Evolutionary conservation across 164 flowering plant genomes (phyloP), one percentile per base, ranked within the genome.

Genomic region (Tetracentron sinense): DNA sequence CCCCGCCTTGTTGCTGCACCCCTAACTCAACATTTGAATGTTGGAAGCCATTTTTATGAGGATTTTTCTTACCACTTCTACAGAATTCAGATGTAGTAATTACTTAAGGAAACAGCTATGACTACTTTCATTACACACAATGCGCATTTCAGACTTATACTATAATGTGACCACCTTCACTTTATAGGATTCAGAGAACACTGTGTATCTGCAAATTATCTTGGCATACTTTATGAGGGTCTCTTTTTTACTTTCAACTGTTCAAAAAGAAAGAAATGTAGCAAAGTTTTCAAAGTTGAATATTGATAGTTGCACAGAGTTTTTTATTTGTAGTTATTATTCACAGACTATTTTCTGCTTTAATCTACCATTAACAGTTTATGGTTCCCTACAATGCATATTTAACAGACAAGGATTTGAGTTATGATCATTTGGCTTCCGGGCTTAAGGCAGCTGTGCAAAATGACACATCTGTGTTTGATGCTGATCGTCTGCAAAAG

Each of bases 401-500:
- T 3, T 64, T 52, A n/a, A 31, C 67, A 92, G 97, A 92, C 68
- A 73, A 92, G 73, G 92, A 88, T 52, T 66, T 93, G 69, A 81
- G 56, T 71, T 93, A 90, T 65, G 92, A 89, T 58, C 55, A 86
- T 74, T 69, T 93, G 78, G 96, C 97, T 42, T 74, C 61, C 54
- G 89, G 90, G 48, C 71, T 91, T 28, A 91, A 82, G 77, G 80
- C 33, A 30, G 86, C 98, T 57, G 69, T 93, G 63, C 72, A 80
- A 64, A 78, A 83, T 29, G 98, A 93, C 72, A 80, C 85, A 57
- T 86, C 95, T 35, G 93, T 73, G 8, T 86, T 94, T 67, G 91
- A 91, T 82, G 96, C 96, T 33, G 95, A 87, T 70, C 96, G 93
- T 31, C 72, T 94, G 44, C 98, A 87, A 59, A 82, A 72, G 49